phyloP scores from a whole-genome alignment of 2,329 filamentous ascomycete genomes.

The Penicillium sp. region DNA sequence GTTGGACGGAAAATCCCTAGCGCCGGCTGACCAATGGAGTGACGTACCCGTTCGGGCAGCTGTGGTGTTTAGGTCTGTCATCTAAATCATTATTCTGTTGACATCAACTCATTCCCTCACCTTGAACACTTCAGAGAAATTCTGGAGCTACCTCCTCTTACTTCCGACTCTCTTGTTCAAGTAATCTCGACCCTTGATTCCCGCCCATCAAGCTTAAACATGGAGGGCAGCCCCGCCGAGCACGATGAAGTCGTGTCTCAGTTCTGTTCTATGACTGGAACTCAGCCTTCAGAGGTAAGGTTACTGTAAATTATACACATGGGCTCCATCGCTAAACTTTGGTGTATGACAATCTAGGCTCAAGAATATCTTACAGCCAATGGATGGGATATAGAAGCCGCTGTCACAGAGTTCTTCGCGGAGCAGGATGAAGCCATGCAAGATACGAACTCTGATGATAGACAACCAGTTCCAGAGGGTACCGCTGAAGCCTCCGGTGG shows the following conservation, averaged over 20 bases:
- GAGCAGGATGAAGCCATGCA: slow-evolving; percentile 43
- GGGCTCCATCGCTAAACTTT: not conserved
- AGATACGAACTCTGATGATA: slow-evolving; percentile 30
- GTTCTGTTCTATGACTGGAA: slow-evolving; percentile 57
- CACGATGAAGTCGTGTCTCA: slow-evolving; percentile 48
- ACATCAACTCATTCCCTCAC: not conserved
- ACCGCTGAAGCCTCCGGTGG: slow-evolving; percentile 25
- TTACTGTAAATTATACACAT: not conserved
- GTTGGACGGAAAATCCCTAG: not conserved
- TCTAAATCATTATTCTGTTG: slow-evolving; percentile 1
- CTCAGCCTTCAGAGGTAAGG: slow-evolving; percentile 48
- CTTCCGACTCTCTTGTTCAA: not conserved
- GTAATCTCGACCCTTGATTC: not conserved
- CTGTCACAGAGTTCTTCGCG: slow-evolving; percentile 60
- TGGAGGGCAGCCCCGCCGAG: slow-evolving; percentile 36
- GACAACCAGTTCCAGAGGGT: slow-evolving; percentile 24
- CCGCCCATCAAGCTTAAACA: slow-evolving; percentile 18
- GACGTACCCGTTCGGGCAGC: slow-evolving; percentile 2
- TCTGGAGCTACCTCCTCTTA: not conserved
- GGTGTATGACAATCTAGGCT: slow-evolving; percentile 49
- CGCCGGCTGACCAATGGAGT: slow-evolving; percentile 9
- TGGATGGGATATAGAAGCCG: slow-evolving; percentile 63
- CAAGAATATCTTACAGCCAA: slow-evolving; percentile 62
- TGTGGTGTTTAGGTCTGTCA: slow-evolving; percentile 3
- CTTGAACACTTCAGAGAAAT: not conserved